Evolutionary conservation across 1,284 basidiomycete genomes (phyloP).

Genomic region (Pisolithus thermaeus): DNA sequence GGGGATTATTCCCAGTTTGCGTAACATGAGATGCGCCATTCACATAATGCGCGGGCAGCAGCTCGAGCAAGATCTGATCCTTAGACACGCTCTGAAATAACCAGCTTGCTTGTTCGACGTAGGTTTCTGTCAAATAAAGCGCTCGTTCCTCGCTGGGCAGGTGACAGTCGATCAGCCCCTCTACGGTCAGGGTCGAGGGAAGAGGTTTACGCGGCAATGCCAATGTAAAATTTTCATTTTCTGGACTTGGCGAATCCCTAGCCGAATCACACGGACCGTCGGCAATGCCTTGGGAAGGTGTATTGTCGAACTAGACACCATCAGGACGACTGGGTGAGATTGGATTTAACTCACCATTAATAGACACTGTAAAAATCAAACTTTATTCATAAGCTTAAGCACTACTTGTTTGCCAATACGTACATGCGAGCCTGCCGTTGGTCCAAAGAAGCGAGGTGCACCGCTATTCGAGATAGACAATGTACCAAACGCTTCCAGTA

Average conservation of each 20-base stretch:
- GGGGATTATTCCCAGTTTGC: slow-evolving; percentile 35
- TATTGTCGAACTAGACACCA: slow-evolving; percentile 25
- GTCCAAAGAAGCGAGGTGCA: slow-evolving; percentile 57
- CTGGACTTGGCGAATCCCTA: slow-evolving; percentile 29
- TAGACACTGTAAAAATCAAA: slow-evolving; percentile 22
- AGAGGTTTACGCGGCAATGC: slow-evolving; percentile 62
- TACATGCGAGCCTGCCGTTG: slow-evolving; percentile 60
- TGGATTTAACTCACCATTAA: slow-evolving; percentile 22
- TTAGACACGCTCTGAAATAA: slow-evolving; percentile 46
- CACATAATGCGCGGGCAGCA: slow-evolving; percentile 39
- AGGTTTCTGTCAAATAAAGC: slow-evolving; percentile 40
- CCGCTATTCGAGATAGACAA: slow-evolving; percentile 57
- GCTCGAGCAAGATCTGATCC: slow-evolving; percentile 50
- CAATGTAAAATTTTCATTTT: slow-evolving; percentile 49
- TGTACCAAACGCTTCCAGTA: slow-evolving; percentile 55
- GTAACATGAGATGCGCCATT: slow-evolving; percentile 22
- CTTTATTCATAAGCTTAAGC: slow-evolving; percentile 4
- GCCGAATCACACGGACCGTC: slow-evolving; percentile 25
- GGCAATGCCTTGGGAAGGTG: slow-evolving; percentile 8
- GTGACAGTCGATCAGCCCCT: slow-evolving; percentile 44
- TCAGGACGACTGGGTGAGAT: slow-evolving; percentile 1
- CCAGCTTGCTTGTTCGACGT: slow-evolving; percentile 54
- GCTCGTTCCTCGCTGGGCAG: slow-evolving; percentile 49
- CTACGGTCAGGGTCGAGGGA: slow-evolving; percentile 41
- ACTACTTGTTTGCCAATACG: slow-evolving; percentile 12